A percentile compares a stretch with the other conserved stretches of the same genome.
These are phyloP conservation scores for Pseudonitzschia multiseries DNA, from an alignment of 108 stramenopile species.

Conservation along the genomic window DNA sequence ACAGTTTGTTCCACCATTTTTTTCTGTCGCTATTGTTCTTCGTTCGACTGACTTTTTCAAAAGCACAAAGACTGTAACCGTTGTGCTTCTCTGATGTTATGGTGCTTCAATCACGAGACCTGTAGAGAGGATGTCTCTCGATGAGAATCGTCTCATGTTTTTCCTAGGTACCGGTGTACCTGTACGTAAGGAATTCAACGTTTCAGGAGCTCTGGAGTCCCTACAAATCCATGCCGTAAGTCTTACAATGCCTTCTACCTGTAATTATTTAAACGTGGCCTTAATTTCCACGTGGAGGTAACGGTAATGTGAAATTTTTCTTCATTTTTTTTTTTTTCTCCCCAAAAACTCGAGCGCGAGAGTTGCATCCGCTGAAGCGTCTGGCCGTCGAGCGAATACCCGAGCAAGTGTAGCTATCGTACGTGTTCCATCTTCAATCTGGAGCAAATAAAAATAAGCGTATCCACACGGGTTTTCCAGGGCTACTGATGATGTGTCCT, in stretches of 20 bases:
- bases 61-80: too few relatives aligned
- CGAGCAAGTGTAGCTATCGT: neutral
- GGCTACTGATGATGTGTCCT: constrained; percentile 4
- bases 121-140: neutral
- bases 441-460: too few relatives aligned
- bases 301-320: neutral
- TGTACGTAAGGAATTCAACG: neutral
- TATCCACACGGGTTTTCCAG: neutral
- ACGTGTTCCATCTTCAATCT: constrained; percentile 6
- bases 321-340: neutral
- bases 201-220: neutral
- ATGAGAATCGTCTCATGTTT: neutral
- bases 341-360: neutral
- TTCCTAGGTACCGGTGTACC: neutral
- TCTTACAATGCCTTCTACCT: neutral
- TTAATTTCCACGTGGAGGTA: neutral
- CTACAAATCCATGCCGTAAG: neutral
- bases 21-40: neutral
- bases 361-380: neutral
- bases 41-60: neutral
- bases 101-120: too few relatives aligned
- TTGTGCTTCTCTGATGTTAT: too few relatives aligned
- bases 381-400: neutral
- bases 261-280: neutral
- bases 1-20: constrained; percentile 55